phyloP scores from a whole-genome alignment of 1,139 yeast species.

The Yamadazyma siamensis region DNA sequence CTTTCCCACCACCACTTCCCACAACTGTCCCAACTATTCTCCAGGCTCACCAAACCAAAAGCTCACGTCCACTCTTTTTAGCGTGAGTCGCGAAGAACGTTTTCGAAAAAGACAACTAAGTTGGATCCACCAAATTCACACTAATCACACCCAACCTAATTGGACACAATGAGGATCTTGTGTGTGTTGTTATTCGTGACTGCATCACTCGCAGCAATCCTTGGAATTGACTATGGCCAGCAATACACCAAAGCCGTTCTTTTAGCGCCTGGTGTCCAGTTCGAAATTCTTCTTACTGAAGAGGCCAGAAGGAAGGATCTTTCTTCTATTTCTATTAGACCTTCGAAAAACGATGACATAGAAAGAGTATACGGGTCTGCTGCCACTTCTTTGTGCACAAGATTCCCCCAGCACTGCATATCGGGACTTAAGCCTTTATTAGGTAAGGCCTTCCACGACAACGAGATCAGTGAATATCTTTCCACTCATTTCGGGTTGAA shows the following conservation, averaged over 20 bases:
- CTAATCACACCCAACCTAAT: no score
- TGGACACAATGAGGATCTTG: constrained; percentile 10
- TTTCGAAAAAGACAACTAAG: no score
- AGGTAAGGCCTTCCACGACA: constrained; percentile 58
- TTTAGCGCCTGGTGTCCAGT: constrained; percentile 86
- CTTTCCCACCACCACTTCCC: no score
- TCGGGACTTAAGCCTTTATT: constrained; percentile 66
- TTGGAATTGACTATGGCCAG: constrained; percentile 89
- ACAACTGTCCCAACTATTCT: no score
- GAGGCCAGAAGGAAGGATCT: constrained; percentile 91
- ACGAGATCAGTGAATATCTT: constrained; percentile 42
- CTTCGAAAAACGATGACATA: constrained; percentile 37
- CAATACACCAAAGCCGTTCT: constrained; percentile 84
- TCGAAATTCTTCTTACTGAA: constrained; percentile 82
- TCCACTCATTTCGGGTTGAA: constrained; percentile 60
- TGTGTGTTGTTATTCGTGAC: constrained; percentile 13
- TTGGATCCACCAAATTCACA: no score
- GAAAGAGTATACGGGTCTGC: constrained; percentile 81
- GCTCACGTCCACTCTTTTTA: no score
- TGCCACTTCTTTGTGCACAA: constrained; percentile 64
- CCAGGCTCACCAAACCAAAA: no score
- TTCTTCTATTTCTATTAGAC: constrained; percentile 68
- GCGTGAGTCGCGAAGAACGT: no score
- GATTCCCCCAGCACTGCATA: constrained; percentile 72
- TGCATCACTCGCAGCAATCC: constrained; percentile 50